Evolutionary conservation across 495 filamentous ascomycete genomes (phyloP).

Genomic region (Aspergillus indologenus): DNA sequence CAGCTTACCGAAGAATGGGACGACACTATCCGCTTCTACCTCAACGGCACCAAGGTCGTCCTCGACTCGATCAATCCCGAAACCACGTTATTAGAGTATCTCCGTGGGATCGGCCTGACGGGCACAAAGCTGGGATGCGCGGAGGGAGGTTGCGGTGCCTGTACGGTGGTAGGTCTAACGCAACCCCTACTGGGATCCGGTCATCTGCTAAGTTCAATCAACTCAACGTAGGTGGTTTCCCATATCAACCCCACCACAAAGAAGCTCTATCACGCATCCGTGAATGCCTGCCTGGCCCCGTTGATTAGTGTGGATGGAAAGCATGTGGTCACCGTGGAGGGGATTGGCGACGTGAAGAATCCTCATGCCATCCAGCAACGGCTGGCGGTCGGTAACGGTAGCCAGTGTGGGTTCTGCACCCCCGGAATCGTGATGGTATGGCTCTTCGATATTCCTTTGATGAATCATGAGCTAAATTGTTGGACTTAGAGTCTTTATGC

Average conservation of each 20-base stretch:
- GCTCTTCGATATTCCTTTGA: conserved; percentile 47
- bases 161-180: conserved; percentile 67
- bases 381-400: conserved; percentile 71
- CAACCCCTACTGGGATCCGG: not conserved
- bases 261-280: conserved; percentile 83
- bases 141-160: conserved; percentile 95
- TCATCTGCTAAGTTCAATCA: not conserved
- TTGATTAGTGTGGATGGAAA: conserved; percentile 93
- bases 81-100: conserved; percentile 87
- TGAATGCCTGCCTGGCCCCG: conserved; percentile 93
- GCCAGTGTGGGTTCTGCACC: conserved; percentile 84
- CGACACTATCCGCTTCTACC: conserved; percentile 76
- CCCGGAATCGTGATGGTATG: conserved; percentile 96
- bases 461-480: not conserved
- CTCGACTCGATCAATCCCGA: conserved; percentile 85
- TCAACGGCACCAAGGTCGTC: conserved; percentile 89
- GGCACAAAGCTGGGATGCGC: conserved; percentile 75
- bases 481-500: conserved; percentile 65
- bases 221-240: conserved; percentile 64
- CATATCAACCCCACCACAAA: conserved; percentile 89
- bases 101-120: conserved; percentile 85
- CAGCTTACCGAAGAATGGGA: conserved; percentile 63
- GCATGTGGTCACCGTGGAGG: conserved; percentile 96
- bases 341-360: conserved; percentile 84
- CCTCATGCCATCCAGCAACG: conserved; percentile 93